Evolutionary conservation across 2,329 filamentous ascomycete genomes (phyloP).

Genomic region (Colletotrichum tamarilloi): DNA sequence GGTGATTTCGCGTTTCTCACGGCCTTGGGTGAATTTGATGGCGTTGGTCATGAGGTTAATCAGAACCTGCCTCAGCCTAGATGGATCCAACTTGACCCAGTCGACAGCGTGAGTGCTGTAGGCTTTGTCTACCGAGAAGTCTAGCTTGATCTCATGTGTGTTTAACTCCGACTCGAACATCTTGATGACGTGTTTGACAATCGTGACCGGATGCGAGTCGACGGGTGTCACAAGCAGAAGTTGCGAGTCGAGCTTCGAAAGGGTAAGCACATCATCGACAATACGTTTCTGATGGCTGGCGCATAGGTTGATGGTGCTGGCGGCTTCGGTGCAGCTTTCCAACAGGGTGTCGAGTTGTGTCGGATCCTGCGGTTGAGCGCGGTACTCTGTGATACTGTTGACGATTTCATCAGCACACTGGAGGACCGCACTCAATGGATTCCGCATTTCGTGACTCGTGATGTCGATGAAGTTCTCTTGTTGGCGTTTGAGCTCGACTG

Average conservation of each 20-base stretch:
- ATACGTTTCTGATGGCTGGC: constrained; percentile 82
- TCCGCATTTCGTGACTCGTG: constrained; percentile 81
- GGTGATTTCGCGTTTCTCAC: constrained; percentile 68
- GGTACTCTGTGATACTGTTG: constrained; percentile 58
- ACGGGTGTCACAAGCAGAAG: constrained; percentile 77
- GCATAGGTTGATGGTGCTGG: constrained; percentile 85
- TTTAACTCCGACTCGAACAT: constrained; percentile 84
- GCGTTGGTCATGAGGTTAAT: constrained; percentile 81
- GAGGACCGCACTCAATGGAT: constrained; percentile 78
- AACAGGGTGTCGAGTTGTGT: constrained; percentile 60
- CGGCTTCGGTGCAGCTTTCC: constrained; percentile 74
- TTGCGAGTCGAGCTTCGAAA: constrained; percentile 78
- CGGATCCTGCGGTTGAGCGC: constrained; percentile 43
- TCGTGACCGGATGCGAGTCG: constrained; percentile 74
- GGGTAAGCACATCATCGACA: constrained; percentile 74
- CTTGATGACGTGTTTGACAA: constrained; percentile 76
- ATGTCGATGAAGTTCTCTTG: constrained; percentile 80
- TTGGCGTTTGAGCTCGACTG: constrained; percentile 81
- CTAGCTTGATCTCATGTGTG: constrained; percentile 77
- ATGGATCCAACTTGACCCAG: constrained; percentile 81
- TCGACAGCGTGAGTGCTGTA: constrained; percentile 73
- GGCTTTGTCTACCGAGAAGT: constrained; percentile 75
- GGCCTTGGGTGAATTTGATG: constrained; percentile 73
- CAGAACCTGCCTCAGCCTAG: constrained; percentile 77
- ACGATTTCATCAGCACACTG: constrained; percentile 82